Evolutionary conservation across 768 basidiomycete species (phyloP), one percentile per base, ranked within the genome.

Genomic region (Chalciporus piperatus): DNA sequence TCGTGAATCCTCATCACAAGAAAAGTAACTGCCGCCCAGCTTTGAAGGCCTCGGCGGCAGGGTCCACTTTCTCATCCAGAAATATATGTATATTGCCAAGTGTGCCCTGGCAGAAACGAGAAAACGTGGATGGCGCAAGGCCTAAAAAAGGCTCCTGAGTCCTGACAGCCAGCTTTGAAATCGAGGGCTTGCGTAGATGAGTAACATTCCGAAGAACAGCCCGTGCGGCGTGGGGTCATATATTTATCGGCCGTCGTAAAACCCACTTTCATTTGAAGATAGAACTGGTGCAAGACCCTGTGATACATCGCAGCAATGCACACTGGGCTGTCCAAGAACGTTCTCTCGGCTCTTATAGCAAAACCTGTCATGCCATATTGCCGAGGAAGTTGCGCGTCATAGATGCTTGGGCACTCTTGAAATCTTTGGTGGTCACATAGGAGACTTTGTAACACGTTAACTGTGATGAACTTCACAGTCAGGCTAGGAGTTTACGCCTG

Each of bases 41-140:
- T n/a, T n/a, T n/a, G n/a, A n/a, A 30, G 22, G 22, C 23, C 2
- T 11, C 40, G 27, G 10, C 22, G 22, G 25, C 47, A 59, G 57
- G 52, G 57, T 48, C 48, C 41, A 35, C 23, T 48, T 59, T 60
- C 53, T 28, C 52, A 59, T 51, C 52, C 47, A 48, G n/a, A 35
- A 60, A 51, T 60, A 45, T 60, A 41, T 38, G 16, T 20, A 25
- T 42, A n/a, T n/a, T n/a, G n/a, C n/a, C 23, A 8, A 38, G 11
- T 19, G 48, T 11, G 43, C 27, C 33, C 10, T 40, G 30, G n/a
- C 47, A 43, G 19, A 44, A 23, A 52, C 22, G 40, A 46, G 27
- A 37, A 37, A 38, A 33, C 49, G 40, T 47, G 42, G 37, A 32
- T 6, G 27, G 22, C 46, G 10, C 45, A 46, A 41, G 40, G 30